Conservation (phyloP, 352 stramenopile genomes). For the Hyaloperonospora brassicae region DNA sequence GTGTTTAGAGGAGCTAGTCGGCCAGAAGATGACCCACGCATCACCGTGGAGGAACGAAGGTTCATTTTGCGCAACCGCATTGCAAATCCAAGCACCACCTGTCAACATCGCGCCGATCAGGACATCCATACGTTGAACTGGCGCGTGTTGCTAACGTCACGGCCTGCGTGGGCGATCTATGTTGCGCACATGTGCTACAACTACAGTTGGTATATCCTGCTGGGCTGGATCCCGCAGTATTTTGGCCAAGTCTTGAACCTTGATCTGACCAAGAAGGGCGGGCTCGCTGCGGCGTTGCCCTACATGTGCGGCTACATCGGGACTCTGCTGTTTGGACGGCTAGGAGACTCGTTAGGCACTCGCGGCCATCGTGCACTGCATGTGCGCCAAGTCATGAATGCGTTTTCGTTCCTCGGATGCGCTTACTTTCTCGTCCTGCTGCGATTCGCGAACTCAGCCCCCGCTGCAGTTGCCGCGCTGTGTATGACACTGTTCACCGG, state of each 20-base stretch:
- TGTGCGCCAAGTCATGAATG: constrained; percentile 78
- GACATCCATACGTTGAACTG: too few relatives aligned
- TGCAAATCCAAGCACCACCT: too few relatives aligned
- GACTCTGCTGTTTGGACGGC: constrained; percentile 56
- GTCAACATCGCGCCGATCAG: too few relatives aligned
- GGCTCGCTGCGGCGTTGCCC: constrained; percentile 55
- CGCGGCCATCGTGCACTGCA: too few relatives aligned
- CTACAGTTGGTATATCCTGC: constrained; percentile 81
- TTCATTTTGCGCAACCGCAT: too few relatives aligned
- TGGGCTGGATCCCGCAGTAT: constrained; percentile 85
- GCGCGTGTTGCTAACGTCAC: too few relatives aligned
- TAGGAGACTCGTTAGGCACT: constrained; percentile 59
- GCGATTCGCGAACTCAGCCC: constrained; percentile 47
- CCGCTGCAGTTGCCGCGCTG: constrained; percentile 52
- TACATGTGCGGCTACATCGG: constrained; percentile 77
- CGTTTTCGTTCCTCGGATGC: constrained; percentile 59
- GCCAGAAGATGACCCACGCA: too few relatives aligned
- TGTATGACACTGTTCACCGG: constrained; percentile 72
- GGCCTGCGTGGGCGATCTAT: too few relatives aligned
- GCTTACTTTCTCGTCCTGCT: constrained; percentile 64
- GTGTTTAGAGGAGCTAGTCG: constrained; percentile 48
- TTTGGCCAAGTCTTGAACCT: constrained; percentile 74
- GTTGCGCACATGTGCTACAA: too few relatives aligned
- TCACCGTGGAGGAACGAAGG: too few relatives aligned
- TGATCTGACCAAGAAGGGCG: constrained; percentile 58